Evolutionary conservation across 345 rosid genomes (phyloP), one percentile per base, ranked within the genome.

Genomic region (Physaria fendleri): DNA sequence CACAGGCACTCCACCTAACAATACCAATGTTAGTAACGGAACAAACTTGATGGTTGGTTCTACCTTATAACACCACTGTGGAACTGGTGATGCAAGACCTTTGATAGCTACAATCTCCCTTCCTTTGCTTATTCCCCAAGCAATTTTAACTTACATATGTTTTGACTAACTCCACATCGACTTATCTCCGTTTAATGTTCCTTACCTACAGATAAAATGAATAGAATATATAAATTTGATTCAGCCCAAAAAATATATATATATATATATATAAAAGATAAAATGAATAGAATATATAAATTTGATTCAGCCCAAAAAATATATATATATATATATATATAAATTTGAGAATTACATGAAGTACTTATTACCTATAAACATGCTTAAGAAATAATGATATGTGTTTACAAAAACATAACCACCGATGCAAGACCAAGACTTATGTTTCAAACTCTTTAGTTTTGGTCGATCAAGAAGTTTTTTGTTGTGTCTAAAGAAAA

Each of bases 51-150:
- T n/a, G n/a, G n/a, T n/a, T 79, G 71, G 83, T 78, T 59, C 69
- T 85, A 44, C 85, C 76, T 38, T 85, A 43, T 32, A 81, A 83
- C 77, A 69, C 79, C 4, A 78, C 75, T 15, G 85, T 83, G 7
- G 87, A 85, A 83, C 70, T 81, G 8, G 73, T 83, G 27, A 25
- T 83, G 82, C 87, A 83, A 63, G 89, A 78, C 68, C 65, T 28
- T 33, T 69, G 74, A 69, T 39, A 55, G 74, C 74, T 69, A 69
- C 64, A 16, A 46, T 46, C 64, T 46, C 64, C 63, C 38, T 54
- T 37, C 54, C 37, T 53, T 69, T 28, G 68, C 74, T 69, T 62
- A 46, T 9, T 13, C 64, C 58, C 52, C 74, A 62, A 62, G 68
- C 63, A 69, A 62, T 38, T 29, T 29, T 1, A 69, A 13, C 68